Conservation (phyloP, 2,329 filamentous ascomycete species). For the Chaetomium olivaceum region DNA sequence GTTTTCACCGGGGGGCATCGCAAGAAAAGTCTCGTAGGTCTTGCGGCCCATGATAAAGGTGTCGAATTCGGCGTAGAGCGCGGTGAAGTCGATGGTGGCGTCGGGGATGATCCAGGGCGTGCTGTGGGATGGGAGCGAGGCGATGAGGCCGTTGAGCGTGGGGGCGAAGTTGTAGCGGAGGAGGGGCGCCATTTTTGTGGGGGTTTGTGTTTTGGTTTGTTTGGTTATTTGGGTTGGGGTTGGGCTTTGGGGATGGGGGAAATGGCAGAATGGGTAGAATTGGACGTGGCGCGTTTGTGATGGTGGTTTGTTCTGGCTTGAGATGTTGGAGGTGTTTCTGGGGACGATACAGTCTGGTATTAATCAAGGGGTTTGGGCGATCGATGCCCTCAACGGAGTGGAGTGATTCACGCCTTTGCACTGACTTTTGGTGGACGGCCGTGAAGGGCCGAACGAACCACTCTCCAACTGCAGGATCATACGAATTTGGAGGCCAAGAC, state of each 20-base stretch:
- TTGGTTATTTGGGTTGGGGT: background rate
- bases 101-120: conserved; percentile 39
- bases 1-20: conserved; percentile 18
- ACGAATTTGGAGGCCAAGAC: background rate
- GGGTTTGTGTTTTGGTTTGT: background rate
- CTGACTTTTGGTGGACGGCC: background rate
- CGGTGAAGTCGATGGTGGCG: conserved; percentile 37
- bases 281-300: too few species aligned
- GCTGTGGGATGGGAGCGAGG: conserved; percentile 35
- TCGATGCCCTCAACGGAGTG: background rate
- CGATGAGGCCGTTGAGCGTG: conserved; percentile 42
- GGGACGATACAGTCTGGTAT: too few species aligned
- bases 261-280: too few species aligned
- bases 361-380: too few species aligned
- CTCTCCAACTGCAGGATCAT: too few species aligned
- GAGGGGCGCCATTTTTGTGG: background rate
- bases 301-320: background rate
- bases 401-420: background rate
- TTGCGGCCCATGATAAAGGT: conserved; percentile 42
- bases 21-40: conserved; percentile 38
- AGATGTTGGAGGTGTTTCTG: background rate
- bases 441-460: background rate
- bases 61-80: conserved; percentile 38
- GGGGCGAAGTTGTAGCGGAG: conserved; percentile 40
- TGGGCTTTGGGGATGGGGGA: background rate